Conservation (phyloP, 805 yeast genomes). For the Torulaspora franciscae region DNA sequence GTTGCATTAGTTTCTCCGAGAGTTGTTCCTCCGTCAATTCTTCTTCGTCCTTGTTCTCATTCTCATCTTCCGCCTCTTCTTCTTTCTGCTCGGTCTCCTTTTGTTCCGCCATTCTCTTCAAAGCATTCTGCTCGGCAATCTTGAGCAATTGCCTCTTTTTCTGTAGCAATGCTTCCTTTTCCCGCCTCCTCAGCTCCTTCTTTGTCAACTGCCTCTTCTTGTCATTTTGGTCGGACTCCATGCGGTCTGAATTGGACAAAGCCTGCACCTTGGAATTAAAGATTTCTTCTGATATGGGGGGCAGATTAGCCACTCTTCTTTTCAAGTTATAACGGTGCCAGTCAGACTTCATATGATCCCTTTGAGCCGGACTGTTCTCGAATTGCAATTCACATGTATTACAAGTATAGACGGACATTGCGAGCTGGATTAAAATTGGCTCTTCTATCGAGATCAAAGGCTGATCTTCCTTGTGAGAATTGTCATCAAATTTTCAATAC, state of each 20-base stretch:
- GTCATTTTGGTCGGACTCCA: constrained; percentile 13
- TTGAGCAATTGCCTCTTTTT: constrained; percentile 40
- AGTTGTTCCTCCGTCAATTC: constrained; percentile 37
- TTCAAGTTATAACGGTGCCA: constrained; percentile 97
- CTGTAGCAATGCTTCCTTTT: constrained; percentile 41
- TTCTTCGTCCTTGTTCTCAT: constrained; percentile 30
- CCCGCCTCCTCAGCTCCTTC: constrained; percentile 41
- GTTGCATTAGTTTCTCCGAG: constrained; percentile 37
- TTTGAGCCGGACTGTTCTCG: constrained; percentile 67
- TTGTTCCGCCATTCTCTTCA: constrained; percentile 28
- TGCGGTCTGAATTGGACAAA: constrained; percentile 22
- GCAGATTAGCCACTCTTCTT: constrained; percentile 84
- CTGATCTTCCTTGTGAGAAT: not conserved
- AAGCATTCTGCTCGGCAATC: constrained; percentile 39
- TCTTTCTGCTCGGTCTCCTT: constrained; percentile 4
- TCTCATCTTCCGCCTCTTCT: constrained; percentile 7
- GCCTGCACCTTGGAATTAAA: constrained; percentile 64
- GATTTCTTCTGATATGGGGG: constrained; percentile 60
- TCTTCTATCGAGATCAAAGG: not conserved
- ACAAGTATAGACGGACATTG: constrained; percentile 53
- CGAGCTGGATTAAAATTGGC: not conserved
- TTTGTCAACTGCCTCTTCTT: constrained; percentile 37
- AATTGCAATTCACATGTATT: constrained; percentile 83
- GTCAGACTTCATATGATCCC: constrained; percentile 92
- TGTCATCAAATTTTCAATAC: constrained; percentile 2